Evolutionary conservation across 1,284 basidiomycete genomes (phyloP).

Genomic region (Erythrobasidium hasegawianum): DNA sequence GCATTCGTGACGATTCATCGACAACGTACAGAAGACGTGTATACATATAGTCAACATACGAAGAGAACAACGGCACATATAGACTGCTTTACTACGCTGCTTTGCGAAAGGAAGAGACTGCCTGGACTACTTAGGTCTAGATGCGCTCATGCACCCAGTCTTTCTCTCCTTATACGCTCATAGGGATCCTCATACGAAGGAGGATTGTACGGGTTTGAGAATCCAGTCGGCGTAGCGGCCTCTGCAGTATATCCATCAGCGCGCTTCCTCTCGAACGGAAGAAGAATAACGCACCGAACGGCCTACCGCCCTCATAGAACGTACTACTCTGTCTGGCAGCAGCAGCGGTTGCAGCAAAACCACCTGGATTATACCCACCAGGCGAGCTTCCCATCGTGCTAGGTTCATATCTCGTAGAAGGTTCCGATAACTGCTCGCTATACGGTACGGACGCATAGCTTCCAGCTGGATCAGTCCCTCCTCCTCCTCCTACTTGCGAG

Average conservation of each 20-base stretch:
- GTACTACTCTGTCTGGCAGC: constrained; percentile 33
- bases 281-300: constrained; percentile 19
- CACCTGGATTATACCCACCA: constrained; percentile 11
- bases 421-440: background rate
- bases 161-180: constrained; percentile 29
- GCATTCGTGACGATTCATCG: no score
- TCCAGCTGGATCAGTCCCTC: no score
- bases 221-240: constrained; percentile 31
- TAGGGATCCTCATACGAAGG: constrained; percentile 34
- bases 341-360: constrained; percentile 9
- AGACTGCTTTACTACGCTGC: no score
- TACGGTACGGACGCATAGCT: background rate
- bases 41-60: no score
- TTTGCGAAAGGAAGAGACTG: no score
- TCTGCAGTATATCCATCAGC: background rate
- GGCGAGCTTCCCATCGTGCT: constrained; percentile 4
- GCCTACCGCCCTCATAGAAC: constrained; percentile 34
- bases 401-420: background rate
- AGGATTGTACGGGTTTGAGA: constrained; percentile 29
- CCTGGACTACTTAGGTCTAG: no score
- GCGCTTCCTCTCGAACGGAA: background rate
- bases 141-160: background rate
- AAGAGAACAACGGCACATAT: no score
- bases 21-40: no score
- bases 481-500: background rate